Percentiles rank a stretch among this genome's conserved stretches.
phyloP scores from a whole-genome alignment of 2,329 filamentous ascomycete species.

The Colletotrichum tabaci region DNA sequence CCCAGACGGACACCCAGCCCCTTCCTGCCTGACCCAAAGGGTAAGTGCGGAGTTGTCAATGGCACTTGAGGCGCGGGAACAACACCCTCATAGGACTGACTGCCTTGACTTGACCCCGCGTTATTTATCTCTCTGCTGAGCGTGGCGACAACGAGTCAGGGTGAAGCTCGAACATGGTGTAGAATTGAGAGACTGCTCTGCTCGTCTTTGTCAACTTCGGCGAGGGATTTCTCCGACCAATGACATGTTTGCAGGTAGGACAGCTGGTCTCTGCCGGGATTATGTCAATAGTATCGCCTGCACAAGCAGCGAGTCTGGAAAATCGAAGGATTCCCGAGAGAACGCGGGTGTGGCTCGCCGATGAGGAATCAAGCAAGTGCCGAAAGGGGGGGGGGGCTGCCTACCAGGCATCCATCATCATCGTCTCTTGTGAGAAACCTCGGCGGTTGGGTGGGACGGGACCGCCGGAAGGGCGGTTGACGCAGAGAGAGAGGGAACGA shows the following conservation, averaged over 20 bases:
- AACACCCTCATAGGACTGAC: too few relatives aligned
- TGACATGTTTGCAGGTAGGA: background rate
- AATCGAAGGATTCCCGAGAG: background rate
- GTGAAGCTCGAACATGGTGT: background rate
- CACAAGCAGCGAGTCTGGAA: background rate
- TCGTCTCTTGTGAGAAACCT: background rate
- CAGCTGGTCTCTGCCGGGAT: background rate
- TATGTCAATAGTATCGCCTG: background rate
- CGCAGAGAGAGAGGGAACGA: background rate
- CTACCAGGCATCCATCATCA: background rate
- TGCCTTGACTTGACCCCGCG: too few relatives aligned
- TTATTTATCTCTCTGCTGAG: too few relatives aligned
- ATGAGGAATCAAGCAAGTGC: background rate
- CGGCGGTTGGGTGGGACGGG: background rate
- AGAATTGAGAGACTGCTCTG: background rate
- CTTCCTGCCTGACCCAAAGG: too few relatives aligned
- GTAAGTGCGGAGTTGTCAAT: too few relatives aligned
- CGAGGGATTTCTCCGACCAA: background rate
- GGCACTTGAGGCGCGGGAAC: too few relatives aligned
- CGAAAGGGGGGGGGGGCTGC: conserved; percentile 1
- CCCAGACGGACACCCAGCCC: too few relatives aligned
- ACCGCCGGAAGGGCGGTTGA: background rate
- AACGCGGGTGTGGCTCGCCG: conserved; percentile 6
- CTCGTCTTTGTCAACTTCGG: background rate
- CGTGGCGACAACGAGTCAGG: background rate